Conservation (phyloP, 2,329 filamentous ascomycete species). For the Hymenoscyphus scutula region DNA sequence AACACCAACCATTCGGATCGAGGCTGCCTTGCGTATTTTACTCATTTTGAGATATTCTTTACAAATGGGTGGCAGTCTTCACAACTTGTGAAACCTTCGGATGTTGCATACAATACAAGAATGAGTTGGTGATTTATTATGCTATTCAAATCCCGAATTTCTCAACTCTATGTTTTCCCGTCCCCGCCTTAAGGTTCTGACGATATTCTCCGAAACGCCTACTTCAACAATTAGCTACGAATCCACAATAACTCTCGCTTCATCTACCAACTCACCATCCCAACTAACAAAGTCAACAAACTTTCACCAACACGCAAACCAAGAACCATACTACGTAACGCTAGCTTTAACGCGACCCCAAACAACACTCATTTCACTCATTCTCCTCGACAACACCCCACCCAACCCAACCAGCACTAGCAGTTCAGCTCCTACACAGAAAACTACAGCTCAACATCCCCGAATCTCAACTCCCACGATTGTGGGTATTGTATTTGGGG, state of each 20-base stretch:
- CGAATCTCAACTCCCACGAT: constrained; percentile 18
- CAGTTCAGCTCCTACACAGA: not conserved
- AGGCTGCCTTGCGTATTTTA: not conserved
- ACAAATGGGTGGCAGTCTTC: not conserved
- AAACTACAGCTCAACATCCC: not conserved
- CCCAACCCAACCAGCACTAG: not conserved
- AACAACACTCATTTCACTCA: constrained; percentile 14
- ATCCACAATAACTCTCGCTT: not conserved
- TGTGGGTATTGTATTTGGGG: constrained; percentile 25
- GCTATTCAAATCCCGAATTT: not conserved
- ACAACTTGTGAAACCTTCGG: not conserved
- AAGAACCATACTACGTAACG: constrained; percentile 6
- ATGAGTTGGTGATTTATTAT: not conserved
- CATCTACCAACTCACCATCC: not conserved
- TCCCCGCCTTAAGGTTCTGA: not conserved
- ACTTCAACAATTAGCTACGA: not conserved
- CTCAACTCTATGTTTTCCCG: not conserved
- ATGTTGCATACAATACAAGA: not conserved
- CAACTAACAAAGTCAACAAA: not conserved
- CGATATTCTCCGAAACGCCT: not conserved
- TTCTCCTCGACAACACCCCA: constrained; percentile 13
- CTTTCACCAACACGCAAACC: not conserved
- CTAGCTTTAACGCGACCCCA: constrained; percentile 14
- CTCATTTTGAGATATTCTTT: not conserved
- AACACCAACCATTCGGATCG: not conserved